Evolutionary conservation across 306 rosid genomes (phyloP).

Genomic region (Fagus crenata): DNA sequence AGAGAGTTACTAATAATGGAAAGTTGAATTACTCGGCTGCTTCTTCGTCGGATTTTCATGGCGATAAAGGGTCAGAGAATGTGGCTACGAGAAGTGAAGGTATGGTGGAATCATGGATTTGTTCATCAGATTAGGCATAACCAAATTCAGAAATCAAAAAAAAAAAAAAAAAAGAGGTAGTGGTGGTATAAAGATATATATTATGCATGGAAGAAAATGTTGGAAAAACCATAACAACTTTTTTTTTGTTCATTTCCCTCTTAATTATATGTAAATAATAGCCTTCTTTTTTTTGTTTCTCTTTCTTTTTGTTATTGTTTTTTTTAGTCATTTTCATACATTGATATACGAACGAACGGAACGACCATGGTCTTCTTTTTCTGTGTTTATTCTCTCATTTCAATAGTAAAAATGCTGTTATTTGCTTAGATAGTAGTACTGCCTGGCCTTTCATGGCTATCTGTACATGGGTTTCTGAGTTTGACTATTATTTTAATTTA

Average conservation of each 20-base stretch:
- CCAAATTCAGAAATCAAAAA: slow-evolving; percentile 12
- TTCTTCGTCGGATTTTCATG: slow-evolving; percentile 53
- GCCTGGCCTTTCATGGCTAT: neutral
- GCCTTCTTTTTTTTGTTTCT: slow-evolving; percentile 26
- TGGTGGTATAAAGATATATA: slow-evolving; percentile 24
- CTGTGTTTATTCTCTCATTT: slow-evolving; percentile 2
- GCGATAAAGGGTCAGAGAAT: slow-evolving; percentile 53
- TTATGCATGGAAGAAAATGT: slow-evolving; percentile 43
- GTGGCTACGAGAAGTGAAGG: slow-evolving; percentile 65
- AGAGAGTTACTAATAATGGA: slow-evolving; percentile 29
- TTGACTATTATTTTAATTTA: neutral
- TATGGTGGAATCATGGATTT: slow-evolving; percentile 95
- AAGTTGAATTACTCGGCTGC: slow-evolving; percentile 41
- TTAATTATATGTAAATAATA: slow-evolving; percentile 59
- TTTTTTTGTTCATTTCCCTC: slow-evolving; percentile 10
- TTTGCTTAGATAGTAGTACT: neutral
- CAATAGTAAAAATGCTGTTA: neutral
- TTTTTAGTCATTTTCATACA: slow-evolving; percentile 15
- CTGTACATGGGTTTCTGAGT: neutral
- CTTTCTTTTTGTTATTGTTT: neutral
- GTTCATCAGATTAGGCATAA: slow-evolving; percentile 69
- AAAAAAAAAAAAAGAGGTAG: slow-evolving; percentile 7
- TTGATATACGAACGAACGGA: slow-evolving; percentile 4
- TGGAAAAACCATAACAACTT: slow-evolving; percentile 44
- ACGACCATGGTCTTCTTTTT: neutral